Conservation (phyloP, 2,329 filamentous ascomycete species). For the Chalaropsis thielavioides region DNA sequence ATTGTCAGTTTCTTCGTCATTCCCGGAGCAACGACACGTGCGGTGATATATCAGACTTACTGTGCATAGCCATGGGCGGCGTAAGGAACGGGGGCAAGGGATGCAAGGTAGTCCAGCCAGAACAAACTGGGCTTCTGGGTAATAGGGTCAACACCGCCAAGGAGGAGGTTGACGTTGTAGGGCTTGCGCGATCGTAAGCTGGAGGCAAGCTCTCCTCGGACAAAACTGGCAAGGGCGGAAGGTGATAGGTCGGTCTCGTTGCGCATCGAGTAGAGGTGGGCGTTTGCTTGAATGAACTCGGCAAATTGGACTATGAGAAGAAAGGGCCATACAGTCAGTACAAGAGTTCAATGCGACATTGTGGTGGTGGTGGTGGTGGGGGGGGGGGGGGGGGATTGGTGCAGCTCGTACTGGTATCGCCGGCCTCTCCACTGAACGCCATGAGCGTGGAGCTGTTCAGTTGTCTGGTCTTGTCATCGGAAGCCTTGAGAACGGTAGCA, state of each 20-base stretch:
- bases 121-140: constrained; percentile 82
- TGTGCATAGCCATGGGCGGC: constrained; percentile 97
- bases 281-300: constrained; percentile 97
- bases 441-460: constrained; percentile 91
- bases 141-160: constrained; percentile 87
- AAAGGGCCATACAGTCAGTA: constrained; percentile 17
- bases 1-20: background rate
- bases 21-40: background rate
- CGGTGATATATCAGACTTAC: constrained; percentile 35
- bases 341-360: background rate
- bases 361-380: background rate
- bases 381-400: background rate
- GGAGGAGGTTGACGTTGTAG: constrained; percentile 90
- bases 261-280: constrained; percentile 96
- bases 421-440: constrained; percentile 90
- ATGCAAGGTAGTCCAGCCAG: constrained; percentile 95
- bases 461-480: constrained; percentile 88
- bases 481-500: constrained; percentile 84
- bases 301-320: constrained; percentile 73
- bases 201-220: constrained; percentile 81
- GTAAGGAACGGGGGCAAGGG: constrained; percentile 77
- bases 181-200: constrained; percentile 84
- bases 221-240: constrained; percentile 78
- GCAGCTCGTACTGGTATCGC: constrained; percentile 61
- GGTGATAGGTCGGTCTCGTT: constrained; percentile 88